phyloP scores from a whole-genome alignment of 1,284 basidiomycete genomes.

The Chiua sp. region DNA sequence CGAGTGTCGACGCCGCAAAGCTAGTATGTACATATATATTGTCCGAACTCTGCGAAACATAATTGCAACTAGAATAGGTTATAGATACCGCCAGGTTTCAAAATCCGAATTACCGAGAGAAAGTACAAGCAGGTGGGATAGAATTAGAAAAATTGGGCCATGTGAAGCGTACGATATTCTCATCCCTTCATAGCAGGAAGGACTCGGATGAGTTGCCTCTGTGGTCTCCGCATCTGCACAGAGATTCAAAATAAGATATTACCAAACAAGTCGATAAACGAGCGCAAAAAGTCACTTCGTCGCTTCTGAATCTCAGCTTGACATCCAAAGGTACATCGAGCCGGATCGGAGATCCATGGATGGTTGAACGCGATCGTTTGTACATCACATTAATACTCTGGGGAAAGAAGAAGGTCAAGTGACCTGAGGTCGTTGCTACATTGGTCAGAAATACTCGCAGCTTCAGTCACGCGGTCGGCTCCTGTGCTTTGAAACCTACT shows the following conservation, averaged over 20 bases:
- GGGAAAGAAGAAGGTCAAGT: slow-evolving; percentile 23
- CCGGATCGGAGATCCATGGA: slow-evolving; percentile 81
- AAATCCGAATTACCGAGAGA: slow-evolving; percentile 9
- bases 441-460: slow-evolving; percentile 55
- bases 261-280: slow-evolving; percentile 93
- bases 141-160: slow-evolving; percentile 22
- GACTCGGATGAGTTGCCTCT: slow-evolving; percentile 89
- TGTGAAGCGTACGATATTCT: slow-evolving; percentile 19
- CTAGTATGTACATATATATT: slow-evolving; percentile 16
- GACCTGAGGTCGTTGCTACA: slow-evolving; percentile 12
- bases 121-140: slow-evolving; percentile 24
- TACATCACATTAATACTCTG: slow-evolving; percentile 85
- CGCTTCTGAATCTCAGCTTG: no score
- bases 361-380: slow-evolving; percentile 82
- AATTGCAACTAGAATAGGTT: no score
- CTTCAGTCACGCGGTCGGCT: slow-evolving; percentile 82
- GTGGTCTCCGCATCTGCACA: slow-evolving; percentile 84
- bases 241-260: slow-evolving; percentile 92
- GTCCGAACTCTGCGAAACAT: not conserved
- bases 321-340: slow-evolving; percentile 77
- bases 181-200: slow-evolving; percentile 83
- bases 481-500: slow-evolving; percentile 61
- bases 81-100: not conserved
- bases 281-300: no score
- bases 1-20: not conserved